These are phyloP conservation scores for Botrytis hyacinthi DNA, from an alignment of 2,329 filamentous ascomycete genomes.

Conservation along the genomic window DNA sequence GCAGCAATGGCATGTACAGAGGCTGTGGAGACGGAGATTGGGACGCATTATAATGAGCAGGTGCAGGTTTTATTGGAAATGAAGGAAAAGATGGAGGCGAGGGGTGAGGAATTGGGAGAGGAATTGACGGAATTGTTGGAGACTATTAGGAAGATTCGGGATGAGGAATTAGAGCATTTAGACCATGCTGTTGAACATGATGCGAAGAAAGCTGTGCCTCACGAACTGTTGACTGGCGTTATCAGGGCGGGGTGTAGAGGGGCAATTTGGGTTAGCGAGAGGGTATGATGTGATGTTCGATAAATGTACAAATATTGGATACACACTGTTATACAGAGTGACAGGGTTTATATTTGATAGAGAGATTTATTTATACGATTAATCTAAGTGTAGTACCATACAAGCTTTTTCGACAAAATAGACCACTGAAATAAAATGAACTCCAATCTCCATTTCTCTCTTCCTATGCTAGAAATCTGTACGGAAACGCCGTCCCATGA, in stretches of 20 bases:
- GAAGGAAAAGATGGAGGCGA: slow-evolving; percentile 69
- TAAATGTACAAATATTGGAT: slow-evolving; percentile 11
- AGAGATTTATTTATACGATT: background rate
- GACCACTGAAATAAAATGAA: slow-evolving; percentile 12
- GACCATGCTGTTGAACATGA: slow-evolving; percentile 95
- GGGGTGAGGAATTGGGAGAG: slow-evolving; percentile 75
- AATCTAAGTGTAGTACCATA: slow-evolving; percentile 14
- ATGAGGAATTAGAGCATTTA: slow-evolving; percentile 95
- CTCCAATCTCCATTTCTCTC: slow-evolving; percentile 15
- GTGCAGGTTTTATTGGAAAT: slow-evolving; percentile 80
- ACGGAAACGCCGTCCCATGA: slow-evolving; percentile 10
- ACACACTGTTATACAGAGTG: background rate
- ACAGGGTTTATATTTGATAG: slow-evolving; percentile 2
- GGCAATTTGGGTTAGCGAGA: slow-evolving; percentile 89
- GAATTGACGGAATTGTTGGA: slow-evolving; percentile 72
- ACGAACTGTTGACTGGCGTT: slow-evolving; percentile 81
- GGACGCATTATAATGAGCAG: slow-evolving; percentile 91
- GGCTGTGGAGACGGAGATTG: slow-evolving; percentile 97
- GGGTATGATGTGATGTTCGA: slow-evolving; percentile 48
- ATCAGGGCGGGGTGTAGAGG: slow-evolving; percentile 88
- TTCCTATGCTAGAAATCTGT: slow-evolving; percentile 18
- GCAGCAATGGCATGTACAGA: slow-evolving; percentile 99
- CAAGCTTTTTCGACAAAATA: slow-evolving; percentile 7
- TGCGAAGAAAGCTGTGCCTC: slow-evolving; percentile 82
- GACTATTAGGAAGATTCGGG: slow-evolving; percentile 78